Evolutionary conservation across 1,284 basidiomycete genomes (phyloP).

Genomic region (Boletellus deceptivus): DNA sequence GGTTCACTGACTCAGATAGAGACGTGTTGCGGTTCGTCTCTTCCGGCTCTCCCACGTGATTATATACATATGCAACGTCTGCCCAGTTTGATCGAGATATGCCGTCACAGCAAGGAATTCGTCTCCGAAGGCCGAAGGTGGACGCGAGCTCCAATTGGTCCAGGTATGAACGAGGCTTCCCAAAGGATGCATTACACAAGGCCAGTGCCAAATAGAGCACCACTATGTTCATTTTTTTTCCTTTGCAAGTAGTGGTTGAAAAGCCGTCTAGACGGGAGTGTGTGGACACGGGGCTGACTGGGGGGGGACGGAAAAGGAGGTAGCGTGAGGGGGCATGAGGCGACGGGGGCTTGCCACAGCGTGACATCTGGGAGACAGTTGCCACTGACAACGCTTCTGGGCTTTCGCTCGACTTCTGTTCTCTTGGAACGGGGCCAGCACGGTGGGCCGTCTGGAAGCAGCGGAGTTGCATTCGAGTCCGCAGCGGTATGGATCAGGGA

Average conservation of each 20-base stretch:
- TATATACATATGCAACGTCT: not conserved
- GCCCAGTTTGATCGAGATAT: constrained; percentile 16
- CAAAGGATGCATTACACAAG: not conserved
- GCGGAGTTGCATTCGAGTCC: not conserved
- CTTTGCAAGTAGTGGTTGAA: too few relatives aligned
- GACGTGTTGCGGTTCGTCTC: not conserved
- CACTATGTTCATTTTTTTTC: too few relatives aligned
- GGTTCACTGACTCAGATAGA: not conserved
- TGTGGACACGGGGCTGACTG: constrained; percentile 24
- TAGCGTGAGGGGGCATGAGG: constrained; percentile 14
- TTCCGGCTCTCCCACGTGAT: constrained; percentile 9
- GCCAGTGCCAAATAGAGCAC: not conserved
- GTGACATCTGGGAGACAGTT: constrained; percentile 11
- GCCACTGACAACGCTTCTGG: constrained; percentile 3
- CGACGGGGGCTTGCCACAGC: constrained; percentile 7
- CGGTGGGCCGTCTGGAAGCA: constrained; percentile 5
- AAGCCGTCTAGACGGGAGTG: constrained; percentile 1
- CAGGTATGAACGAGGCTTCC: not conserved
- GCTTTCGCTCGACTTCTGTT: not conserved
- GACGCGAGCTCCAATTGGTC: too few relatives aligned
- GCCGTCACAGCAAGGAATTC: constrained; percentile 8
- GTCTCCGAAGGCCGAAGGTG: too few relatives aligned
- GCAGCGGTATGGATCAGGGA: not conserved
- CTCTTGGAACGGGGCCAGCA: not conserved
- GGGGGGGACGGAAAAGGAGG: not conserved